phyloP scores from a whole-genome alignment of 768 basidiomycete genomes.

The Chalciporus chontae region DNA sequence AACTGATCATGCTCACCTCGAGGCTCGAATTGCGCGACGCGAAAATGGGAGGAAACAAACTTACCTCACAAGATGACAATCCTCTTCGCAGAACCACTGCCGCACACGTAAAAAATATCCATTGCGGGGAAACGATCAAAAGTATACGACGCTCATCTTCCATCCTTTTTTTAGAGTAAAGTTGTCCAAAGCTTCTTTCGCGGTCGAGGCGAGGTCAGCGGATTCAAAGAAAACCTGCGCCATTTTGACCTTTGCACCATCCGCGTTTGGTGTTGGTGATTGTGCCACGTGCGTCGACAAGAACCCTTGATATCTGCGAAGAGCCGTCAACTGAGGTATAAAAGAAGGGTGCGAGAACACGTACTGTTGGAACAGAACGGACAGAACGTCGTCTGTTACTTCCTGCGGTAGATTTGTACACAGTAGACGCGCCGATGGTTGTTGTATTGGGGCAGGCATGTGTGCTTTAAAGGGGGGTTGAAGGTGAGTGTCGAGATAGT shows the following conservation, averaged over 20 bases:
- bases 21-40: neutral
- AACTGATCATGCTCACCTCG: too few species aligned
- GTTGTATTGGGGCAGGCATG: slow-evolving; percentile 49
- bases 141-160: slow-evolving; percentile 77
- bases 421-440: slow-evolving; percentile 58
- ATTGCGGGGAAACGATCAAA: slow-evolving; percentile 29
- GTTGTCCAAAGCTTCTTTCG: slow-evolving; percentile 80
- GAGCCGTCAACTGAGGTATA: neutral
- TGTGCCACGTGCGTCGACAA: slow-evolving; percentile 64
- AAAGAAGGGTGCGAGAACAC: slow-evolving; percentile 31
- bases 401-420: slow-evolving; percentile 90
- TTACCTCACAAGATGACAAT: slow-evolving; percentile 17
- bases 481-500: slow-evolving; percentile 9
- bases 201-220: slow-evolving; percentile 66
- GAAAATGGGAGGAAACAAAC: neutral
- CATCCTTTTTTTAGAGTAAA: slow-evolving; percentile 86
- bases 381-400: slow-evolving; percentile 82
- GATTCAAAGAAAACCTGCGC: slow-evolving; percentile 79
- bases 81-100: slow-evolving; percentile 30
- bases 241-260: slow-evolving; percentile 68
- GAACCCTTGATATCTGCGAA: slow-evolving; percentile 78
- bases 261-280: slow-evolving; percentile 64
- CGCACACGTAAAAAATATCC: slow-evolving; percentile 6
- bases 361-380: slow-evolving; percentile 89
- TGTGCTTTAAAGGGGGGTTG: slow-evolving; percentile 26